These are phyloP conservation scores for Hyaloraphidium curvatum DNA, from an alignment of 192 early-diverging fungal genomes.

Conservation along the genomic window DNA sequence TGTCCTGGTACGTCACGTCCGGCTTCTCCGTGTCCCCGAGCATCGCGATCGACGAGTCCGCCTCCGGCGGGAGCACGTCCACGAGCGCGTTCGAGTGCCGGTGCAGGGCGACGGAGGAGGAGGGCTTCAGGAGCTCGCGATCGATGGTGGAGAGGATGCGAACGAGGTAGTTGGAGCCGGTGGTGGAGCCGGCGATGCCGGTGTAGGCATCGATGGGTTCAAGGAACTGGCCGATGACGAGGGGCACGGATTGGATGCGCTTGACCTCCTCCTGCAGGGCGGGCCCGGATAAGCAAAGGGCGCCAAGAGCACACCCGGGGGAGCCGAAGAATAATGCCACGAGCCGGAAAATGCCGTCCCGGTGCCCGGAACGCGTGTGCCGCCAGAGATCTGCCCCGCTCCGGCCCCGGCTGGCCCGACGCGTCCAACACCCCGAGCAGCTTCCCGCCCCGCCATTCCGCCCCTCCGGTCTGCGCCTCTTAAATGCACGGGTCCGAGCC, in stretches of 20 bases:
- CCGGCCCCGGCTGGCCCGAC: too few relatives aligned
- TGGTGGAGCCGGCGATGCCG: conserved; percentile 85
- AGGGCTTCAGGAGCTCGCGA: conserved; percentile 89
- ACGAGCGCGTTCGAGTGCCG: conserved; percentile 92
- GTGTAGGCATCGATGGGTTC: conserved; percentile 94
- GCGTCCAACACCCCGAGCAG: too few relatives aligned
- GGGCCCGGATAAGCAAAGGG: too few relatives aligned
- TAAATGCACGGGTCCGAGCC: too few relatives aligned
- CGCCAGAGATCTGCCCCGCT: too few relatives aligned
- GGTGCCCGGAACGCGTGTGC: too few relatives aligned
- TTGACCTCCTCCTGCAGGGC: conserved; percentile 90
- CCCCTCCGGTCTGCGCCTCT: too few relatives aligned
- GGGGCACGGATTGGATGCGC: conserved; percentile 90
- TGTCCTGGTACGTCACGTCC: conserved; percentile 60
- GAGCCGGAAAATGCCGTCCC: too few relatives aligned
- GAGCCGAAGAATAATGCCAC: too few relatives aligned
- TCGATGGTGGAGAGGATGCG: conserved; percentile 93
- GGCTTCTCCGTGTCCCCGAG: conserved; percentile 59
- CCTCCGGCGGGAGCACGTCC: conserved; percentile 94
- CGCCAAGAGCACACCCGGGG: too few relatives aligned
- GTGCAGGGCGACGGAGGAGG: conserved; percentile 82
- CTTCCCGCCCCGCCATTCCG: too few relatives aligned
- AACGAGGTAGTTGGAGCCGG: conserved; percentile 77
- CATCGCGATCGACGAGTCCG: conserved; percentile 76
- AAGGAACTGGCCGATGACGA: conserved; percentile 97